Evolutionary conservation across 257 asterid species (phyloP).

Genomic region (Haberlea rhodopensis): DNA sequence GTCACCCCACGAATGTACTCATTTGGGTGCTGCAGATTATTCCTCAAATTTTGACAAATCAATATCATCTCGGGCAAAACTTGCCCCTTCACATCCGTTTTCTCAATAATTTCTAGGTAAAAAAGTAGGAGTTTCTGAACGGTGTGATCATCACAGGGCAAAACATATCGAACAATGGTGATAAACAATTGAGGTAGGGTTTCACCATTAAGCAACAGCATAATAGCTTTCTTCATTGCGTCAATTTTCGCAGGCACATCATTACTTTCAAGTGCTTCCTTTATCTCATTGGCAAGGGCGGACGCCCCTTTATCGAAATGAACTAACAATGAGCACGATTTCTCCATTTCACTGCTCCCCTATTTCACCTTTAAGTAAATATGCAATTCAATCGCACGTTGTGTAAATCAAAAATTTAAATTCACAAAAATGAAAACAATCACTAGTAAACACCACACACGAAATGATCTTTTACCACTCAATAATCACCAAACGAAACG

Average conservation of each 20-base stretch:
- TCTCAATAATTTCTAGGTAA: slow-evolving; percentile 82
- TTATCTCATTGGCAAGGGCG: slow-evolving; percentile 88
- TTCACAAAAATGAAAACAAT: not conserved
- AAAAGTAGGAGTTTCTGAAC: slow-evolving; percentile 69
- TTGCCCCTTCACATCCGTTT: slow-evolving; percentile 79
- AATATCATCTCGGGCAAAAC: slow-evolving; percentile 88
- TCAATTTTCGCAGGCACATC: slow-evolving; percentile 65
- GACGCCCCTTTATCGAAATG: slow-evolving; percentile 91
- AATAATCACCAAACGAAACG: no score
- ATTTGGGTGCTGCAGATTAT: slow-evolving; percentile 84
- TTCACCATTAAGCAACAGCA: not conserved
- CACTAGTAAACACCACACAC: not conserved
- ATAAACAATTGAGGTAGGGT: slow-evolving; percentile 67
- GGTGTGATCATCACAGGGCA: slow-evolving; percentile 89
- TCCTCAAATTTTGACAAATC: slow-evolving; percentile 84
- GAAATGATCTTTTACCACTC: not conserved
- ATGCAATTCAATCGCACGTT: not conserved
- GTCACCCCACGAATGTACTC: slow-evolving; percentile 92
- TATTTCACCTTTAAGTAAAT: not conserved
- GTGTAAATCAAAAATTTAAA: not conserved
- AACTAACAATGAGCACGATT: slow-evolving; percentile 73
- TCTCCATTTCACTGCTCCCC: slow-evolving; percentile 53
- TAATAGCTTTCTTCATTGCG: not conserved
- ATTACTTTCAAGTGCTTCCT: slow-evolving; percentile 87
- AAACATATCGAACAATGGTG: slow-evolving; percentile 78